Conservation (phyloP, 805 yeast species). For the Wickerhamomyces canadensis region DNA sequence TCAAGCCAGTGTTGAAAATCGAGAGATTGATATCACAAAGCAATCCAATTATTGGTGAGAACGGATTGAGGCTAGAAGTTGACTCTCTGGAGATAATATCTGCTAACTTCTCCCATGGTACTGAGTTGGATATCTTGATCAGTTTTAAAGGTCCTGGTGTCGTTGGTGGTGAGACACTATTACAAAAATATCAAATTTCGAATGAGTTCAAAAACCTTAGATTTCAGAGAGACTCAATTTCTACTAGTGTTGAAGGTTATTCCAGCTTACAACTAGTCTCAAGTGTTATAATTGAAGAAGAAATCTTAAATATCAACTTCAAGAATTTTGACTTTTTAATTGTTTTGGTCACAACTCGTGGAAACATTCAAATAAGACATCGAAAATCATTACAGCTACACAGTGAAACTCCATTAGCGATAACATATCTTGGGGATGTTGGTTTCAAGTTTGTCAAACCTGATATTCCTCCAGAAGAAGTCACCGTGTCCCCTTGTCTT, state of each 20-base stretch:
- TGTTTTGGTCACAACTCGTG: constrained; percentile 36
- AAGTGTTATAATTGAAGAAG: constrained; percentile 19
- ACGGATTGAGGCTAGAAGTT: constrained; percentile 26
- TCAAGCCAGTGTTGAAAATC: constrained; percentile 35
- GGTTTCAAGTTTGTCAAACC: constrained; percentile 46
- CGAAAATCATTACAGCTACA: constrained; percentile 27
- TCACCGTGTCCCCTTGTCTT: constrained; percentile 46
- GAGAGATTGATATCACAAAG: constrained; percentile 26
- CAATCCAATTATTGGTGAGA: constrained; percentile 19
- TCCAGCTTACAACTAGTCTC: constrained; percentile 17
- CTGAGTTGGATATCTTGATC: constrained; percentile 41
- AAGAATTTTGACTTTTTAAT: constrained; percentile 36
- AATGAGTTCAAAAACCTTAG: constrained; percentile 16
- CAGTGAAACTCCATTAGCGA: constrained; percentile 25
- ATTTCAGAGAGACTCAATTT: constrained; percentile 16
- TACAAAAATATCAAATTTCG: constrained; percentile 20
- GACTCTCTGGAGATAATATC: constrained; percentile 39
- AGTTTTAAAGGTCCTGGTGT: constrained; percentile 28
- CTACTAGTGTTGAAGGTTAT: constrained; percentile 14
- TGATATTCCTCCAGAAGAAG: constrained; percentile 26
- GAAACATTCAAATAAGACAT: constrained; percentile 40
- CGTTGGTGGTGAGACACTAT: constrained; percentile 12
- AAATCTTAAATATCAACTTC: constrained; percentile 27
- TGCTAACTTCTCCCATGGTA: constrained; percentile 36
- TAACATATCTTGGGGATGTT: constrained; percentile 43